Evolutionary conservation across 257 asterid species (phyloP), one percentile per base, ranked within the genome.

Genomic region (Ilex asprella): DNA sequence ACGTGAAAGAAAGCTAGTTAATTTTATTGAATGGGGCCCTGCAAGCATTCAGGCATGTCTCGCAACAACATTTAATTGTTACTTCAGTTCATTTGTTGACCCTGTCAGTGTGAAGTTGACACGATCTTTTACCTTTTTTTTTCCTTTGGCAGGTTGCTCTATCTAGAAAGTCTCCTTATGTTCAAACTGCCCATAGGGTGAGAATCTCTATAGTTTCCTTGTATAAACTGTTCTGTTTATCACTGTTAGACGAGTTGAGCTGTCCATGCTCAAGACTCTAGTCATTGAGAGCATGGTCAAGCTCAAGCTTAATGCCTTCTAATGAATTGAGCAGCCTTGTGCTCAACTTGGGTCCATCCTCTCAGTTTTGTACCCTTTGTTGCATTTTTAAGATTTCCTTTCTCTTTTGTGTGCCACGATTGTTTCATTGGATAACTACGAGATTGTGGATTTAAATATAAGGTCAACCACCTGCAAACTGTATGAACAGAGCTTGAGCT

Each of bases 1-100:
- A 59, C 89, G 99, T n/a, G 99, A 93, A 79, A 84, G 99, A 57
- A 93, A 90, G 74, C 94, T 89, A 59, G 99, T 93, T 47, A 93
- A 89, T 73, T 93, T 93, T 76, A 93, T 93, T 70, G 99, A 93
- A 69, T 93, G 99, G 99, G 99, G 99, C 51, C 99, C 99, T 62
- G 97, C 97, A 58, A 93, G 99, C 87, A 93, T 93, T 64, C 99
- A 93, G 95, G 99, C 50, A 76, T 63, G 79, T 68, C 59, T 59
- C 32, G 3, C 32, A 58, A 46, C 41, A 63, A 46, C 13, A 30
- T 65, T 52, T 52, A 43, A 30, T 65, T 41, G 3, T 74, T 62
- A 55, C 9, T 47, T 47, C 31, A 29, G 67, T 55, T 56, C 57
- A 30, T 59, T 39, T 57, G 59, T 67, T 56, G 54, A 57, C 52